Evolutionary conservation across 345 rosid species (phyloP).

Genomic region (Pugionium cornutum): DNA sequence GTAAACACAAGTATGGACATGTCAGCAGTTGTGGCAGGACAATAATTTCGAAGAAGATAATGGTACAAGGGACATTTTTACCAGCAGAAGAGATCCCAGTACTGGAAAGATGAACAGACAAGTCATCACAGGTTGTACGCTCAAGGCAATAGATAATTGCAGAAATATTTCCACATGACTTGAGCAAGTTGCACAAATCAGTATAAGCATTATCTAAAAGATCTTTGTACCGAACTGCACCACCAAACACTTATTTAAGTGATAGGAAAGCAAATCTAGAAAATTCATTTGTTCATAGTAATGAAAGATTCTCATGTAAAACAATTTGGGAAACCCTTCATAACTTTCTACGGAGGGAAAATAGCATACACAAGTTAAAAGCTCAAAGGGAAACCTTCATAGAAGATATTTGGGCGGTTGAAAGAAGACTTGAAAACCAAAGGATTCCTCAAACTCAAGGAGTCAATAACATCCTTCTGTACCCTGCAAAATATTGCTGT

Average conservation of each 20-base stretch:
- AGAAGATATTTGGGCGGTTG: constrained; percentile 87
- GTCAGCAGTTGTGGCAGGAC: not conserved
- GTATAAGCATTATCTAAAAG: constrained; percentile 70
- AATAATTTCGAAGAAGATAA: not conserved
- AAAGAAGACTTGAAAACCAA: constrained; percentile 87
- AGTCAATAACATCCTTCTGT: constrained; percentile 80
- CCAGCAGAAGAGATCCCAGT: constrained; percentile 88
- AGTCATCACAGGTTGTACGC: constrained; percentile 84
- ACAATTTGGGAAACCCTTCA: constrained; percentile 4
- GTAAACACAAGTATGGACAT: constrained; percentile 35
- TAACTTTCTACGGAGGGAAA: constrained; percentile 6
- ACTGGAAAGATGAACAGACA: constrained; percentile 71
- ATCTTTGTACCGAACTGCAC: constrained; percentile 91
- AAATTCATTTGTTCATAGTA: not conserved
- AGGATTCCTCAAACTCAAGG: constrained; percentile 74
- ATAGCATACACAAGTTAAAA: constrained; percentile 13
- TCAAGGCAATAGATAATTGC: constrained; percentile 95
- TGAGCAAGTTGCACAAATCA: constrained; percentile 68
- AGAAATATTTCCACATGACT: constrained; percentile 70
- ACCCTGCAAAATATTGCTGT: constrained; percentile 57
- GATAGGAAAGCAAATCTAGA: constrained; percentile 18
- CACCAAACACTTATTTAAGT: constrained; percentile 43
- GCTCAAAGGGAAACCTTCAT: constrained; percentile 67
- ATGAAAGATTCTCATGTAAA: constrained; percentile 5
- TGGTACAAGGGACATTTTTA: constrained; percentile 32